Conservation (phyloP, 441 rosid genomes). For the California macrophylla region DNA sequence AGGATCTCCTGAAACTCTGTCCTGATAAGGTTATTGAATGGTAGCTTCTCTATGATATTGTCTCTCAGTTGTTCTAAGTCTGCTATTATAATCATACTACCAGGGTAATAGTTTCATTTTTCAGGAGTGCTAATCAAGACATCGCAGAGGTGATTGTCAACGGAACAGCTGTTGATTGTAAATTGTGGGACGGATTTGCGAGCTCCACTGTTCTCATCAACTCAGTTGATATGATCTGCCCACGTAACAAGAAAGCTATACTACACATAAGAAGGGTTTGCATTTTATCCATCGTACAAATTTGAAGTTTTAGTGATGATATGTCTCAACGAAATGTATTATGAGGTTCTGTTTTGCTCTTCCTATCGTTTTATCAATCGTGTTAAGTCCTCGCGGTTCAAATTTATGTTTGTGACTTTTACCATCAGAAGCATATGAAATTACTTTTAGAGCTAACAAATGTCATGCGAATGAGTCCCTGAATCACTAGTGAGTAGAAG, state of each 20-base stretch:
- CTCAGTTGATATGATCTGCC: constrained; percentile 48
- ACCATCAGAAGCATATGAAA: not conserved
- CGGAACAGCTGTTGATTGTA: constrained; percentile 47
- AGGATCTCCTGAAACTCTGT: not conserved
- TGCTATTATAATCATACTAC: constrained; percentile 4
- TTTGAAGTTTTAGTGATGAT: not conserved
- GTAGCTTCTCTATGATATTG: not conserved
- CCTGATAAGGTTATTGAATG: constrained; percentile 2
- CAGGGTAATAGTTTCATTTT: constrained; percentile 16
- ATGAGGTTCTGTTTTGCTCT: not conserved
- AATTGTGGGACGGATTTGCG: constrained; percentile 56
- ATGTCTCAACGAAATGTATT: not conserved
- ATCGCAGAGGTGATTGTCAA: constrained; percentile 46
- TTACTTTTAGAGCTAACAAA: too few species aligned
- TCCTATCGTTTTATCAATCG: not conserved
- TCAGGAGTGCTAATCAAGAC: constrained; percentile 45
- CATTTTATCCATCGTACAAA: constrained; percentile 16
- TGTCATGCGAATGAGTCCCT: not conserved
- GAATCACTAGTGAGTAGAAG: not conserved
- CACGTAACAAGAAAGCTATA: constrained; percentile 47
- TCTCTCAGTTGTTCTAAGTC: not conserved
- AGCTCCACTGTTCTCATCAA: constrained; percentile 31
- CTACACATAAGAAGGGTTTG: constrained; percentile 48
- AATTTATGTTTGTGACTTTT: not conserved
- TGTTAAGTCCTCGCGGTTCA: not conserved